phyloP scores from a whole-genome alignment of 257 asterid species.

The Solanum gandarillasii region DNA sequence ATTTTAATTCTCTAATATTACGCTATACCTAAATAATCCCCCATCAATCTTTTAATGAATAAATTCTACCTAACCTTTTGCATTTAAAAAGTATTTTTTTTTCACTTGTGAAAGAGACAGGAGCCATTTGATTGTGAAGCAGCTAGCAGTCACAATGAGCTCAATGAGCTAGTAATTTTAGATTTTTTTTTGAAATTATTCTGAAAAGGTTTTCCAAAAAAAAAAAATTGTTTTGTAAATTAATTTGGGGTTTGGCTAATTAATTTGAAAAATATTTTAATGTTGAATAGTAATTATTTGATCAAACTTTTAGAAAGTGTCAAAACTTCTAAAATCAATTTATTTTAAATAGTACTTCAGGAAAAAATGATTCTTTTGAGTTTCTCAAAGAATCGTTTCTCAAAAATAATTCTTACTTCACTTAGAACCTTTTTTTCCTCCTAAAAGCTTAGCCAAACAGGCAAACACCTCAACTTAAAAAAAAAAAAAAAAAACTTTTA shows the following conservation, averaged over 20 bases:
- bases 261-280: too few species aligned
- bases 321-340: too few species aligned
- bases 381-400: too few species aligned
- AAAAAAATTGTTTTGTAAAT: too few species aligned
- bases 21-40: background rate
- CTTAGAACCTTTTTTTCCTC: background rate
- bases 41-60: too few species aligned
- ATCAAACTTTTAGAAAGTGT: too few species aligned
- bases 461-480: background rate
- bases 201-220: too few species aligned
- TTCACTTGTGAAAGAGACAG: background rate
- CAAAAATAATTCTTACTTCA: background rate
- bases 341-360: too few species aligned
- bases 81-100: background rate
- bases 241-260: too few species aligned
- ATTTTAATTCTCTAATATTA: background rate
- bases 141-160: background rate
- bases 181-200: background rate
- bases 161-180: background rate
- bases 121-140: background rate
- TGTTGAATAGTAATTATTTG: too few species aligned
- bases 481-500: too few species aligned
- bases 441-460: background rate
- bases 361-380: too few species aligned
- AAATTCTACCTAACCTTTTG: background rate